Conservation (phyloP, 23 red algal species). For the Gracilaria caudata region DNA sequence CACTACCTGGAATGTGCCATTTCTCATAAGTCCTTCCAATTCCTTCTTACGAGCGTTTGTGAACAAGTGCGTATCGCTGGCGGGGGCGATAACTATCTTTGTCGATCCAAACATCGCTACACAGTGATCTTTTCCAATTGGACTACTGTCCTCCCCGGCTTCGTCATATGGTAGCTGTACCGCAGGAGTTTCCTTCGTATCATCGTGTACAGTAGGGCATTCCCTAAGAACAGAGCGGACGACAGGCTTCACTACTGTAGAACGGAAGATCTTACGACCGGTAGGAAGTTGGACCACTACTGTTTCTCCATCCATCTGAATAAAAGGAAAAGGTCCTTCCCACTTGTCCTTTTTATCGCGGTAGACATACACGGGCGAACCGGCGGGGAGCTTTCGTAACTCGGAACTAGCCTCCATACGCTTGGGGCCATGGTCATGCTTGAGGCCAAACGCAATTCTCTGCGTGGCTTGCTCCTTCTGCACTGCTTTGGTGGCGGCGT, state of each 20-base stretch:
- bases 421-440: conserved; percentile 30
- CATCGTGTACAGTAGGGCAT: background rate
- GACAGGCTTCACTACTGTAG: conserved; percentile 27
- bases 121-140: conserved; percentile 7
- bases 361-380: conserved; percentile 25
- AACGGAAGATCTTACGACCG: conserved; percentile 26
- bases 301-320: conserved; percentile 37
- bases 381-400: conserved; percentile 22
- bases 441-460: conserved; percentile 19
- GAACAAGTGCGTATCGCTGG: background rate
- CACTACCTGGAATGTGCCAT: conserved; percentile 37
- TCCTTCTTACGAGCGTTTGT: conserved; percentile 7
- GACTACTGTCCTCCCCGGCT: background rate
- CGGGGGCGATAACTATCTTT: background rate
- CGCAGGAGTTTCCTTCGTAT: background rate
- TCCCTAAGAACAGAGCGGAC: background rate
- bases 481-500: conserved; percentile 17
- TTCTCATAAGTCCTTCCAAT: conserved; percentile 7
- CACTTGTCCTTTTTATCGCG: background rate
- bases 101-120: conserved; percentile 30
- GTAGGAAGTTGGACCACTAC: conserved; percentile 18
- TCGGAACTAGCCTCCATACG: conserved; percentile 9
- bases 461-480: conserved; percentile 3
- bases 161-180: background rate
- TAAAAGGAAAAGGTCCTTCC: conserved; percentile 28